Percentiles rank a stretch among this genome's conserved stretches.
phyloP scores from a whole-genome alignment of 1,139 yeast genomes.

The Martiniozyma asiatica region DNA sequence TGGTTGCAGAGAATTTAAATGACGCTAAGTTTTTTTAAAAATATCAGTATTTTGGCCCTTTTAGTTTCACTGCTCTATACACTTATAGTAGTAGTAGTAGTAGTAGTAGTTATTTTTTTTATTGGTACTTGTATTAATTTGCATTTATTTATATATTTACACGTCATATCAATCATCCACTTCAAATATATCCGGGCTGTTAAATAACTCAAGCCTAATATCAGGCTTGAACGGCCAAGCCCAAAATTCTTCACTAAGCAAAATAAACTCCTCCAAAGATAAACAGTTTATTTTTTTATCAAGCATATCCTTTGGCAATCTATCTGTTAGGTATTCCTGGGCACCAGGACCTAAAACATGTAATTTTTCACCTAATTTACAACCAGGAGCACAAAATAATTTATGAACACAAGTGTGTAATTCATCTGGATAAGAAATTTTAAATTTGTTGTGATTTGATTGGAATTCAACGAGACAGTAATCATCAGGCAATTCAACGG shows the following conservation, averaged over 20 bases:
- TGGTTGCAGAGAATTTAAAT: too few species aligned
- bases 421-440: constrained; percentile 27
- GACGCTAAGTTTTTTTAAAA: too few species aligned
- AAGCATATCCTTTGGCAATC: constrained; percentile 29
- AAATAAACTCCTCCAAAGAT: constrained; percentile 39
- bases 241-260: constrained; percentile 40
- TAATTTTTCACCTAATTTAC: constrained; percentile 37
- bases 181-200: constrained; percentile 19
- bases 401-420: constrained; percentile 61
- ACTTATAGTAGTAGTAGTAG: too few species aligned
- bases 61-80: too few species aligned
- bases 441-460: constrained; percentile 28
- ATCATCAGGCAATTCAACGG: too few species aligned
- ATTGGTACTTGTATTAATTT: too few species aligned
- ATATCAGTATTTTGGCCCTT: too few species aligned
- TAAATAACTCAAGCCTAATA: constrained; percentile 27
- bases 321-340: constrained; percentile 39
- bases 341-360: constrained; percentile 75
- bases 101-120: too few species aligned
- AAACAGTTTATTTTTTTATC: constrained; percentile 36
- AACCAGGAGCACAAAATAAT: constrained; percentile 42
- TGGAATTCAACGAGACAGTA: constrained; percentile 42
- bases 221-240: constrained; percentile 87
- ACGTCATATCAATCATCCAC: constrained; percentile 3
- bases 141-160: constrained; percentile 1